Evolutionary conservation across 2,329 filamentous ascomycete genomes (phyloP).

Genomic region (Talaromyces sp.): DNA sequence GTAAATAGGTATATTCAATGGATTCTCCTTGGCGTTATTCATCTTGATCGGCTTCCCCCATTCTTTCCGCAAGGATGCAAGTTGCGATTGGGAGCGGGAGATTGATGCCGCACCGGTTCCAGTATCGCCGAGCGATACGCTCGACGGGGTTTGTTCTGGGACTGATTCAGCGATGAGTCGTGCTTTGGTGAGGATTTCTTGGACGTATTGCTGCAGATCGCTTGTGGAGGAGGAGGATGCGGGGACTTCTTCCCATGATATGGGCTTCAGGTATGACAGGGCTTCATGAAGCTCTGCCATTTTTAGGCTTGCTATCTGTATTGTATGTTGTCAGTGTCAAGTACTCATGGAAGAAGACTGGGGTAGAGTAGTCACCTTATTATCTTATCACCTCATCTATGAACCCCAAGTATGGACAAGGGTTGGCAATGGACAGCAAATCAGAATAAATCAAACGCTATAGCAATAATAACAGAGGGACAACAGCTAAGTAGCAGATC

Average conservation of each 20-base stretch:
- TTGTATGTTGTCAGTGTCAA: not conserved
- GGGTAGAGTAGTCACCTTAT: not conserved
- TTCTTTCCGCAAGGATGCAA: conserved; percentile 65
- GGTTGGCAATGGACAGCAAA: not conserved
- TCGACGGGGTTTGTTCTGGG: conserved; percentile 52
- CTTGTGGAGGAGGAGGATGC: conserved; percentile 31
- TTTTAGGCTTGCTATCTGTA: not conserved
- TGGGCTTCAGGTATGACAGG: conserved; percentile 55
- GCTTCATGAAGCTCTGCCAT: conserved; percentile 61
- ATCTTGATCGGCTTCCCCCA: conserved; percentile 73
- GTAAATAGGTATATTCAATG: conserved; percentile 71
- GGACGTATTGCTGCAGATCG: conserved; percentile 54
- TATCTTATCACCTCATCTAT: not conserved
- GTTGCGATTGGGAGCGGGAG: conserved; percentile 45
- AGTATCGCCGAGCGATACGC: not conserved
- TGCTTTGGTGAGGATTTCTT: conserved; percentile 61
- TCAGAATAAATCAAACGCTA: not conserved
- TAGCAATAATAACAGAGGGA: not conserved
- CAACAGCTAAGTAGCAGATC: not conserved
- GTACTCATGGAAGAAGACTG: not conserved
- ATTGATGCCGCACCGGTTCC: not conserved
- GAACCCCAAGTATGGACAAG: not conserved
- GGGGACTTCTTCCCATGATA: conserved; percentile 52
- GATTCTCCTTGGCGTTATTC: conserved; percentile 67
- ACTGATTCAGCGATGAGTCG: conserved; percentile 75